phyloP scores from a whole-genome alignment of 108 stramenopile species.

The Epipyxis sp. region DNA sequence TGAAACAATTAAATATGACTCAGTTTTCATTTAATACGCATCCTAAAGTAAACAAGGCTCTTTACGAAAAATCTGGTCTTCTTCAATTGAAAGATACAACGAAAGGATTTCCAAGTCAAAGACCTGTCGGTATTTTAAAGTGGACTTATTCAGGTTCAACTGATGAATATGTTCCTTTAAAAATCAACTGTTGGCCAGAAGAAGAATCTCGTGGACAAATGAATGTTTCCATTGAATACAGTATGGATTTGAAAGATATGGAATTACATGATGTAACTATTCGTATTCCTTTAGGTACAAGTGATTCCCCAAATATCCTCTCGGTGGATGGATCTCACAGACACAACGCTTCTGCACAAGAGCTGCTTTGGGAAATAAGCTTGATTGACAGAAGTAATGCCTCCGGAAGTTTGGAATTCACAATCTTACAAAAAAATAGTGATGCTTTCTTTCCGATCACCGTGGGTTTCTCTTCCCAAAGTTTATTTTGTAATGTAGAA shows the following conservation, averaged over 20 bases:
- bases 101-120: constrained; percentile 85
- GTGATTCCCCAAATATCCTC: constrained; percentile 73
- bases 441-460: constrained; percentile 93
- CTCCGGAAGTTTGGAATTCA: constrained; percentile 86
- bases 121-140: constrained; percentile 84
- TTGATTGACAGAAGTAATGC: constrained; percentile 75
- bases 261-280: constrained; percentile 88
- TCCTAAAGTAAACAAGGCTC: constrained; percentile 91
- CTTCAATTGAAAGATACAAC: constrained; percentile 73
- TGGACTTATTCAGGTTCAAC: constrained; percentile 82
- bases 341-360: constrained; percentile 79
- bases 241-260: constrained; percentile 67
- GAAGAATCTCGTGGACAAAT: constrained; percentile 83
- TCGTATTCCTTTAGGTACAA: constrained; percentile 82
- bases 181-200: constrained; percentile 98
- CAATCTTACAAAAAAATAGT: constrained; percentile 68
- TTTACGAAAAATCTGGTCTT: constrained; percentile 73
- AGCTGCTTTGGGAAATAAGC: constrained; percentile 93
- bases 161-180: constrained; percentile 73
- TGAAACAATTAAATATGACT: constrained; percentile 51
- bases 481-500: constrained; percentile 77
- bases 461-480: constrained; percentile 81
- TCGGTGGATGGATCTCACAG: constrained; percentile 83
- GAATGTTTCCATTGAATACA: constrained; percentile 93
- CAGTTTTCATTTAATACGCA: constrained; percentile 85